These are phyloP conservation scores for Thermothielavioides terrestris DNA, from an alignment of 495 filamentous ascomycete species.

Conservation along the genomic window DNA sequence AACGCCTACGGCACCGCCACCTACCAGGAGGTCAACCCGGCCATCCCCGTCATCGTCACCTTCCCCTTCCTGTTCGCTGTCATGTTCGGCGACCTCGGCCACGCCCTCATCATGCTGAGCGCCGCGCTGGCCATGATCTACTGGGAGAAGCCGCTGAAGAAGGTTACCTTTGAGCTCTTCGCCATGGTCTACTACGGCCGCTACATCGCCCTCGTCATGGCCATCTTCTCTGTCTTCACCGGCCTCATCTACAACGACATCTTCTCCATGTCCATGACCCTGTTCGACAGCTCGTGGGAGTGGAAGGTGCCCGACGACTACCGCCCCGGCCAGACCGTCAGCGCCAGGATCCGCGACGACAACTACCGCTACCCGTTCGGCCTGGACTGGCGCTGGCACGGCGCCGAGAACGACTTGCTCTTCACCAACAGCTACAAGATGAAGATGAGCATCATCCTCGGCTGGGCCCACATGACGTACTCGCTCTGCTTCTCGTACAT, in stretches of 20 bases:
- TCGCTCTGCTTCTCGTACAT: slow-evolving; percentile 86
- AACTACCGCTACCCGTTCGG: slow-evolving; percentile 87
- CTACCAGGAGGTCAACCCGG: slow-evolving; percentile 95
- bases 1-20: slow-evolving; percentile 96
- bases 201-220: slow-evolving; percentile 98
- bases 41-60: slow-evolving; percentile 86
- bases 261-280: slow-evolving; percentile 83
- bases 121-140: slow-evolving; percentile 86
- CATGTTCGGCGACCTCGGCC: slow-evolving; percentile 97
- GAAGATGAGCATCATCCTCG: slow-evolving; percentile 95
- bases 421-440: slow-evolving; percentile 99
- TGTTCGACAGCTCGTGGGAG: slow-evolving; percentile 82
- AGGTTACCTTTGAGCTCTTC: slow-evolving; percentile 89
- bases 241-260: slow-evolving; percentile 96
- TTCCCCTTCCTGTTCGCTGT: slow-evolving; percentile 98
- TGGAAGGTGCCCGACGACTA: slow-evolving; percentile 64
- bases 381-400: slow-evolving; percentile 95
- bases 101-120: slow-evolving; percentile 76
- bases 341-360: slow-evolving; percentile 47
- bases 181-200: slow-evolving; percentile 98
- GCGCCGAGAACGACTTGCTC: slow-evolving; percentile 82
- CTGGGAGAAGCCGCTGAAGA: slow-evolving; percentile 82
- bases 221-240: slow-evolving; percentile 91
- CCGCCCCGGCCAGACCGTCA: slow-evolving; percentile 47
- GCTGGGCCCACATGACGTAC: slow-evolving; percentile 98